These are phyloP conservation scores for Selenicereus undatus DNA, from an alignment of 148 eudicot genomes.

Conservation along the genomic window DNA sequence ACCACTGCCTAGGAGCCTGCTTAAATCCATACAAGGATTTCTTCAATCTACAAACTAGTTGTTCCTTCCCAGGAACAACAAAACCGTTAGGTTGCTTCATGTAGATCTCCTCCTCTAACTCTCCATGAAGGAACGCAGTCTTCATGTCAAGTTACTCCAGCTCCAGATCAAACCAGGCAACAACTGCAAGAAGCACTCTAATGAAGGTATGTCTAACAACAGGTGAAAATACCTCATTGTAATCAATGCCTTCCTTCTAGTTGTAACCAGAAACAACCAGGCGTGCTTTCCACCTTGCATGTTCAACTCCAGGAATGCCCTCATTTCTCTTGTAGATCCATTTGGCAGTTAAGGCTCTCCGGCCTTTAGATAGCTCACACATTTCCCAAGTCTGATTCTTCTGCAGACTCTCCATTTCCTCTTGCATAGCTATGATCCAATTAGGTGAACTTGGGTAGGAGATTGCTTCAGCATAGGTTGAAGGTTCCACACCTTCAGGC, in stretches of 20 bases:
- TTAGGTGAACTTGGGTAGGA: neutral
- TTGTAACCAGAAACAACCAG: no score
- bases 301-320: constrained; percentile 5
- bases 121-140: constrained; percentile 12
- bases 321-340: constrained; percentile 14
- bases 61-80: neutral
- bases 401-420: no score
- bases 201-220: constrained; percentile 14
- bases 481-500: neutral
- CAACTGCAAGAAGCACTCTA: neutral
- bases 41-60: neutral
- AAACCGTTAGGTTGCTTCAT: constrained; percentile 13
- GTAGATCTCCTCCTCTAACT: neutral
- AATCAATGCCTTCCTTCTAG: no score
- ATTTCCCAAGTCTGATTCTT: constrained; percentile 7
- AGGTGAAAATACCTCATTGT: constrained; percentile 7
- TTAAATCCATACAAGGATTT: constrained; percentile 13
- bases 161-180: constrained; percentile 4
- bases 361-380: neutral
- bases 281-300: no score
- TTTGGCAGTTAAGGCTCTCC: neutral
- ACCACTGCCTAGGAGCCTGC: constrained; percentile 16
- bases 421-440: constrained; percentile 2
- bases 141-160: constrained; percentile 15
- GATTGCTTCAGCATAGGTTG: neutral